A percentile compares a stretch with the other conserved stretches of the same genome.
Evolutionary conservation across 352 stramenopile genomes (phyloP).

Genomic region (Globisporangium abappressorium): DNA sequence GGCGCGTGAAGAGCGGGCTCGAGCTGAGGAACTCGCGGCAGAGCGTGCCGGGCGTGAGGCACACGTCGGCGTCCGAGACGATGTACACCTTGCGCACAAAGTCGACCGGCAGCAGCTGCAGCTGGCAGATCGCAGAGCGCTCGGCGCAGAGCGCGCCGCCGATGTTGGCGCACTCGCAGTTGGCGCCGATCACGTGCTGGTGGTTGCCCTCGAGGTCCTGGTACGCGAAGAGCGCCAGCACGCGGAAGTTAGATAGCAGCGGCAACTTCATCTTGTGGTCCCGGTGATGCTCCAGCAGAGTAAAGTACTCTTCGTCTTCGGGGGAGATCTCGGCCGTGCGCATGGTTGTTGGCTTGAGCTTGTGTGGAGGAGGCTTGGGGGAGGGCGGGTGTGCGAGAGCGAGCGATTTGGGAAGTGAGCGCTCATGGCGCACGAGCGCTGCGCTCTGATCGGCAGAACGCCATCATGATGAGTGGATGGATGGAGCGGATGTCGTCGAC

Average conservation of each 20-base stretch:
- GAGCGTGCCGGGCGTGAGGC: slow-evolving; percentile 79
- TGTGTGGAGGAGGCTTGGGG: background rate
- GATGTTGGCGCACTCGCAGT: slow-evolving; percentile 87
- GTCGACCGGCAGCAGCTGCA: slow-evolving; percentile 58
- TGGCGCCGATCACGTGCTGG: slow-evolving; percentile 68
- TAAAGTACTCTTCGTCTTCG: slow-evolving; percentile 44
- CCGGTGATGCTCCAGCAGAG: slow-evolving; percentile 42
- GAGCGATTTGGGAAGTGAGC: slow-evolving; percentile 18
- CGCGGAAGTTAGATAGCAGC: slow-evolving; percentile 42
- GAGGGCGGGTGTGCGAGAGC: slow-evolving; percentile 1
- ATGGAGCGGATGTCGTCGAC: background rate
- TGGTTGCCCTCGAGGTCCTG: slow-evolving; percentile 43
- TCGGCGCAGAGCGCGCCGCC: slow-evolving; percentile 85
- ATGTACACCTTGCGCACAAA: slow-evolving; percentile 75
- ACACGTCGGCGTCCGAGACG: slow-evolving; percentile 75
- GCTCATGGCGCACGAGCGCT: too few relatives aligned
- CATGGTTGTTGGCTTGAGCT: slow-evolving; percentile 24
- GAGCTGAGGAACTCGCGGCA: slow-evolving; percentile 88
- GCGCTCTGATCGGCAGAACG: background rate
- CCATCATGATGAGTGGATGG: slow-evolving; percentile 3
- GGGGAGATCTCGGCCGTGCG: slow-evolving; percentile 36
- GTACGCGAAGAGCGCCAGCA: slow-evolving; percentile 60
- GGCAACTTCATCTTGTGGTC: slow-evolving; percentile 32
- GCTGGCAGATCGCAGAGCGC: slow-evolving; percentile 55
- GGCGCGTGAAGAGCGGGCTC: slow-evolving; percentile 42